These are phyloP conservation scores for Tylopilus orsonianus DNA, from an alignment of 1,284 basidiomycete genomes.

Conservation along the genomic window DNA sequence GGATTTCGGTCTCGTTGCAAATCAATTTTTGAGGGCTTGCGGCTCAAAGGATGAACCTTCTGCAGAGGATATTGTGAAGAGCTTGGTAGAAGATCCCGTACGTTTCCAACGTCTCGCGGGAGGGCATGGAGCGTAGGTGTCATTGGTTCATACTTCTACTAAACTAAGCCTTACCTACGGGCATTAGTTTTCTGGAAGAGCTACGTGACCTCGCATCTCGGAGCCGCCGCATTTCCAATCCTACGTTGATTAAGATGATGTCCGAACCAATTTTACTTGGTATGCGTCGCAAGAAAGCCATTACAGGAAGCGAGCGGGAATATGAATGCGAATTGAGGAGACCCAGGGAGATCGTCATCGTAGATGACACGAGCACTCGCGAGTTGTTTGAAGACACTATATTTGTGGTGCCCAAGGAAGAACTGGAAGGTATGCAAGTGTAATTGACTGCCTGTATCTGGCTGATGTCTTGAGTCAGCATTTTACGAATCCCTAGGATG, in stretches of 20 bases:
- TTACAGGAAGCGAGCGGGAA: not conserved
- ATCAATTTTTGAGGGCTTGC: conserved; percentile 75
- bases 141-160: not conserved
- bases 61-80: conserved; percentile 73
- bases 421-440: conserved; percentile 8
- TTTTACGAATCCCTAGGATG: conserved; percentile 5
- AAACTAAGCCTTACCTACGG: not conserved
- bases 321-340: not conserved
- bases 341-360: conserved; percentile 8
- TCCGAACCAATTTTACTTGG: not conserved
- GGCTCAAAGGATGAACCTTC: conserved; percentile 87
- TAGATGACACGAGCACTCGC: conserved; percentile 7
- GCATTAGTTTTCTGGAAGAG: conserved; percentile 3
- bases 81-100: conserved; percentile 12
- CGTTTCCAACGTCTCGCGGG: not conserved
- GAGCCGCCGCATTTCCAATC: not conserved
- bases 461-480: too few species aligned
- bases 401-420: conserved; percentile 7
- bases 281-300: not conserved
- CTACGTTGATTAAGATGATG: not conserved
- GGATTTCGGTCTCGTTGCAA: conserved; percentile 82
- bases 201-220: not conserved
- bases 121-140: not conserved
- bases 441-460: too few species aligned
- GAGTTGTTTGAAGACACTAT: conserved; percentile 8